Base-by-base conservation (phyloP, 495 filamentous ascomycete genomes). In the Bacidia rubella region DNA sequence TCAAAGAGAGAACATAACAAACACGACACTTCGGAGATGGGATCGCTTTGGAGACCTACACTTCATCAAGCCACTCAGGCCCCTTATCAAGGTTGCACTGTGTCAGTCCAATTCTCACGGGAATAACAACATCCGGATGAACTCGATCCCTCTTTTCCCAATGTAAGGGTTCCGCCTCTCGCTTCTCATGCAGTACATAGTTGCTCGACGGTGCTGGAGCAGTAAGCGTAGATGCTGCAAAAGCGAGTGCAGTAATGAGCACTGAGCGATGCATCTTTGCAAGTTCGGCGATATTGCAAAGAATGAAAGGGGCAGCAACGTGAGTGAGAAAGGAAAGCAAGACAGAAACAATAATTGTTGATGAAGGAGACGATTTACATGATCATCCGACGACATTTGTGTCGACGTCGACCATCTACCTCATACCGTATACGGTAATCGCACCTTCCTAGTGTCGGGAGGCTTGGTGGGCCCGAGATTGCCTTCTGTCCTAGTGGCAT, bases 91-190 rank as follows among this genome's bases (percentile, higher is more conserved):
- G 49, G 39, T 79, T 79, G 17, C 66, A 66, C 61, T 81, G 76
- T 3, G 65, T 68, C 59, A 81, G 56, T 4, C 76, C 77, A 49
- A 81, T 77, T 32, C 75, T 68, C 10, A 81, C 68, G 2, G 76
- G 74, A 22, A 80, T 64, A 4, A 69, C 57, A 3, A 65, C 59
- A 2, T 59, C 53, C 5, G 54, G 53, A 45, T 68, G 58, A 22
- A 71, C 54, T 35, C 63, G 60, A 23, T 58, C 62, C 17, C 52
- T 60, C 50, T 71, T 60, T 21, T 47, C 41, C 70, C 69, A 74
- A 12, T 55, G 57, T 11, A 40, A 48, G 5, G 67, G 70, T 19
- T 61, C 47, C 12, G 24, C 54, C n/a, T 64, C 59, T 19, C 70
- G 65, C 23, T 69, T 68, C 51, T 74, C 70, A 49, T 74, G 70